Conservation (phyloP, 768 basidiomycete genomes). For the Lentinula raphanica region DNA sequence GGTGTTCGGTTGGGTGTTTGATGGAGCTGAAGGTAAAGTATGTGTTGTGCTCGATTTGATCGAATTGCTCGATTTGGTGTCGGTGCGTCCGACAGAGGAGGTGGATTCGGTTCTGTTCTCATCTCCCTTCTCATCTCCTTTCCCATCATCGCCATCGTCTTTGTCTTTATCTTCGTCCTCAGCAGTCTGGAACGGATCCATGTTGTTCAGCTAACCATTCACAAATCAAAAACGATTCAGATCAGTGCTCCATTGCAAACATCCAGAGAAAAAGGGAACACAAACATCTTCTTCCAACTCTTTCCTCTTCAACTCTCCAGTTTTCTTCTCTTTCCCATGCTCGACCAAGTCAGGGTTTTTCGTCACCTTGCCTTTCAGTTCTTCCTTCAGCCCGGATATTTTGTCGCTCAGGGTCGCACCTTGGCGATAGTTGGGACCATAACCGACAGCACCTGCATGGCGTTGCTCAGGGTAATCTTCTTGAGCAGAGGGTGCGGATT, state of each 20-base stretch:
- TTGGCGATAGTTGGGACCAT: slow-evolving; percentile 34
- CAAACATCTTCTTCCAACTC: slow-evolving; percentile 19
- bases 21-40: background rate
- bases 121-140: background rate
- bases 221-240: background rate
- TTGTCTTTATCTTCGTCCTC: background rate
- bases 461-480: slow-evolving; percentile 32
- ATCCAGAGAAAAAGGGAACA: background rate
- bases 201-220: background rate
- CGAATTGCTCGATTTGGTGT: background rate
- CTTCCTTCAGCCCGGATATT: slow-evolving; percentile 27
- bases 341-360: slow-evolving; percentile 20
- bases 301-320: slow-evolving; percentile 30
- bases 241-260: background rate
- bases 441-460: slow-evolving; percentile 40
- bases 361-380: slow-evolving; percentile 29
- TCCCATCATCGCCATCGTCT: background rate
- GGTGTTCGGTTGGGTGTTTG: background rate
- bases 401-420: slow-evolving; percentile 32
- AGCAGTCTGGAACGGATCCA: slow-evolving; percentile 2
- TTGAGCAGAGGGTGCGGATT: background rate
- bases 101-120: background rate
- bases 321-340: slow-evolving; percentile 25
- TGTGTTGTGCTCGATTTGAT: too few species aligned
- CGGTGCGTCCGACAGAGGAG: background rate